Percentiles rank a stretch among this genome's conserved stretches.
These are phyloP conservation scores for Cornus suecica DNA, from an alignment of 148 eudicot species.

Conservation along the genomic window DNA sequence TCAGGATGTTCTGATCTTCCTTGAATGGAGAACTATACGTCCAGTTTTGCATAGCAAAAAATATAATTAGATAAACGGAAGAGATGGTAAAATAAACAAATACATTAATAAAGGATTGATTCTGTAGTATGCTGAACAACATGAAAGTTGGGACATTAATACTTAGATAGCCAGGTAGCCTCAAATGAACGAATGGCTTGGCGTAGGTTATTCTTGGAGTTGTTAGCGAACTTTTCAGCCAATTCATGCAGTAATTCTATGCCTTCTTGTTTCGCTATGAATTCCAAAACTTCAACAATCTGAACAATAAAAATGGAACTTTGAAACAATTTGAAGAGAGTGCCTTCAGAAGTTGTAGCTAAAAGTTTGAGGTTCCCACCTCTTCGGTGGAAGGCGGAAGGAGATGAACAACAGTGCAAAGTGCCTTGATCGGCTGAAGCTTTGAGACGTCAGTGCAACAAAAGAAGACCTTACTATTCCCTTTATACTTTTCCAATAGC, in stretches of 20 bases:
- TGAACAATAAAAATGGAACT: slow-evolving; percentile 3
- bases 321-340: not conserved
- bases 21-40: slow-evolving; percentile 17
- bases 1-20: slow-evolving; percentile 35
- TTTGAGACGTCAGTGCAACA: slow-evolving; percentile 37
- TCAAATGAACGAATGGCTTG: slow-evolving; percentile 53
- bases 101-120: not conserved
- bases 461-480: slow-evolving; percentile 35
- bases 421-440: slow-evolving; percentile 28
- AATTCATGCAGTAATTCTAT: slow-evolving; percentile 28
- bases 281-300: slow-evolving; percentile 35
- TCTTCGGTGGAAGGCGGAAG: slow-evolving; percentile 38
- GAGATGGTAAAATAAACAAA: not conserved
- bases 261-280: slow-evolving; percentile 36
- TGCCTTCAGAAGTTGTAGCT: not conserved
- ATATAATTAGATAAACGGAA: not conserved
- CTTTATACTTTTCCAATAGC: slow-evolving; percentile 35
- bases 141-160: not conserved
- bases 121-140: not conserved
- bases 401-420: slow-evolving; percentile 33
- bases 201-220: slow-evolving; percentile 41
- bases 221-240: slow-evolving; percentile 34
- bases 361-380: slow-evolving; percentile 17
- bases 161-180: slow-evolving; percentile 39
- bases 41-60: not conserved